Evolutionary conservation across 257 asterid species (phyloP), one percentile per base, ranked within the genome.

Genomic region (Nicotiana benthamiana): DNA sequence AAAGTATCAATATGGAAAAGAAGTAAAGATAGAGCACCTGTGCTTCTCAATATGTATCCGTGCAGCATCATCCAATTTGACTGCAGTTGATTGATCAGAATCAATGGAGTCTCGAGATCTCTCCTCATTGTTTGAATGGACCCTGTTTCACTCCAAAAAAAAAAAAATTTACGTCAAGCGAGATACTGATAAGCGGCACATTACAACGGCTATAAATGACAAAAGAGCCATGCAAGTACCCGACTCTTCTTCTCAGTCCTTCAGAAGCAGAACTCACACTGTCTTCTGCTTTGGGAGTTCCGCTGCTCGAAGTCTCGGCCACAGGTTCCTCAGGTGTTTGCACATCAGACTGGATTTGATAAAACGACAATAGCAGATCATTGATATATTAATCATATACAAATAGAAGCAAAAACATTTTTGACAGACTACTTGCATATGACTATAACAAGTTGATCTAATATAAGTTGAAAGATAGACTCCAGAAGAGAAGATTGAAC

Each of bases 31-130:
- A 48, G 59, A 43, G 26, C 85, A 96, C 99, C 97, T 89, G 86
- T 96, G 97, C 86, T 91, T 96, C 26, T 90, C 96, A 82, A 94
- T 94, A 80, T 89, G 97, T 85, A 88, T 87, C 63, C 88, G 91
- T 43, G 97, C 97, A 75, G 86, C 92, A 79, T 92, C 89, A 88
- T 96, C 99, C 90, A 96, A 81, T 84, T 94, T 94, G 87, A 94
- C 92, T 27, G 92, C 88, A 68, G 65, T 75, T 18, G 87, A 60
- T 81, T 86, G 82, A 81, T 85, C 86, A 60, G 82, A 90, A 60
- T 88, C 90, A 74, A 64, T 83, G 4, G 80, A 54, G 48, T 80
- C 90, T 76, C 81, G 88, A 62, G 92, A 64, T 82, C 81, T 84
- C 65, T 88, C 88, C 83, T 85, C 94, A 53, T 24, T 20, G 34